Evolutionary conservation across 1,284 basidiomycete species (phyloP).

Genomic region (Thecaphora thlaspeos): DNA sequence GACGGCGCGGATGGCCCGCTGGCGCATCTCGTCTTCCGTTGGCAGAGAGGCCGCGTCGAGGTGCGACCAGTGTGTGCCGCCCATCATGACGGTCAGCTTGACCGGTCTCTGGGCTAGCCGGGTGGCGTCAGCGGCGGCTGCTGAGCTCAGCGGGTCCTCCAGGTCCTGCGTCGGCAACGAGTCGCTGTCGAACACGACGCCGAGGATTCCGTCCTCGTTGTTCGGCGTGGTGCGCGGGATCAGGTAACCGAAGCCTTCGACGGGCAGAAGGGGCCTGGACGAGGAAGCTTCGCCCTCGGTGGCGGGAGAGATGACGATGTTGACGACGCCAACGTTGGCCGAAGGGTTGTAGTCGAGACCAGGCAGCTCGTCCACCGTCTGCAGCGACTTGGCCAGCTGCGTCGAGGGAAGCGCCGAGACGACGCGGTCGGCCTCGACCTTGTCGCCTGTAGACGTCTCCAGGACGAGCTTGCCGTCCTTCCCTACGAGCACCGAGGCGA

Average conservation of each 20-base stretch:
- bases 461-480: constrained; percentile 58
- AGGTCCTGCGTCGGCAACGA: constrained; percentile 55
- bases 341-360: constrained; percentile 56
- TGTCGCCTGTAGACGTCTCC: constrained; percentile 8
- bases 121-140: constrained; percentile 44
- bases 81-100: constrained; percentile 88
- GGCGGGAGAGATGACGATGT: constrained; percentile 49
- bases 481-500: constrained; percentile 62
- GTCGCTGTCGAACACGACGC: constrained; percentile 67
- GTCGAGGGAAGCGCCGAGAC: constrained; percentile 59
- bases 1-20: constrained; percentile 36
- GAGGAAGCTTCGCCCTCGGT: constrained; percentile 70
- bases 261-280: constrained; percentile 69
- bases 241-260: constrained; percentile 86
- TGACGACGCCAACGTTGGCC: constrained; percentile 49
- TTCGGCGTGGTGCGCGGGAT: constrained; percentile 72
- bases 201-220: constrained; percentile 60
- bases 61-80: constrained; percentile 65
- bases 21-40: constrained; percentile 20
- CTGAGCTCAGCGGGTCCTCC: constrained; percentile 2
- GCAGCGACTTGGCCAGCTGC: constrained; percentile 24
- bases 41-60: constrained; percentile 63
- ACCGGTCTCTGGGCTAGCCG: constrained; percentile 34
- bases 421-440: constrained; percentile 29
- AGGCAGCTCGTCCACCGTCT: constrained; percentile 55